Base-by-base conservation (phyloP, 768 basidiomycete genomes). In the Psilocybe cyanescens region DNA sequence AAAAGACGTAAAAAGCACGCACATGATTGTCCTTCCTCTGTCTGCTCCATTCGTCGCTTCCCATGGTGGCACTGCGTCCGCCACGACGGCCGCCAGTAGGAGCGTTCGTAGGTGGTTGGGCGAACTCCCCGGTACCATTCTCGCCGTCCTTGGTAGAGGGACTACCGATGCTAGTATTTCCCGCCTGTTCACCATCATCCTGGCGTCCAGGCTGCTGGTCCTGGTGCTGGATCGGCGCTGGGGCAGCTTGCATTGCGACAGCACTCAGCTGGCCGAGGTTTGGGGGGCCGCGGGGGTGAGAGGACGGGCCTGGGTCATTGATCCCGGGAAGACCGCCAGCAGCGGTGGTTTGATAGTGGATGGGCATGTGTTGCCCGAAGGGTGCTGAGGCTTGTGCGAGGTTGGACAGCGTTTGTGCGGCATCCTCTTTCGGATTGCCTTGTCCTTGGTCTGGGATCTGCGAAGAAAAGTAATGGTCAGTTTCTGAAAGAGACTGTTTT, bases 1-100 rank as follows among this genome's bases (percentile, higher is more conserved):
- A 24, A 24, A 24, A 24, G 24, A 24, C 24, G 24, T 24, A 24
- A 24, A 24, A 39, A 14, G 12, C 17, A 78, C 87, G 33, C 69
- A 89, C 91, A 72, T 93, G 91, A 60, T 93, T 93, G 65, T 92
- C 91, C 70, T 92, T 93, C 62, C 91, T 79, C 68, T 90, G 88
- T 61, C 89, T 81, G 33, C 83, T 85, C 91, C 91, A 93, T 68
- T 92, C 91, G 55, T 91, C 90, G 47, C 83, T 85, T 0, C 87
- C 88, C 83, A 90, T 88, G 0, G 84, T 79, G 7, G 88, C 81
- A 46, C 77, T 81, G 37, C 86, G 78, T n/a, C 79, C 80, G 3
- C 84, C 80, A n/a, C 86, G 76, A 7, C 85, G 76, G 3, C 80
- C 78, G 8, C 75, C 72, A 11, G 72, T 71, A 12, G 72, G 49